phyloP scores from a whole-genome alignment of 352 stramenopile species.

The Globisporangium lucens region DNA sequence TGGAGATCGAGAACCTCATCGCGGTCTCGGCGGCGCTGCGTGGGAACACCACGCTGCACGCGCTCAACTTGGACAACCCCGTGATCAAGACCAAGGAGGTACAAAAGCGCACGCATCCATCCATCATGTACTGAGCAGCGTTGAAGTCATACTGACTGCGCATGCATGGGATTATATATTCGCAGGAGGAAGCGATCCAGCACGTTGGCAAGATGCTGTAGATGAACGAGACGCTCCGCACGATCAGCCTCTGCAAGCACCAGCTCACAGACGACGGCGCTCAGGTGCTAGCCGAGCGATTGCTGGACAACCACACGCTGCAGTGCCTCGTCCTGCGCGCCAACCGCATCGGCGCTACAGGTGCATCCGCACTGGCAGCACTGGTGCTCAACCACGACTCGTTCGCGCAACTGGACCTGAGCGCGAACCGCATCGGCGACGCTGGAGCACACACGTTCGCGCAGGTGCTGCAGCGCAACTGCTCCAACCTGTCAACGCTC shows the following conservation, averaged over 20 bases:
- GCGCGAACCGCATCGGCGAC: conserved; percentile 66
- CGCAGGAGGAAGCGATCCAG: conserved; percentile 56
- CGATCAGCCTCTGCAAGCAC: conserved; percentile 67
- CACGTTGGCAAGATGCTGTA: conserved; percentile 76
- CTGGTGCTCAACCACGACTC: conserved; percentile 45
- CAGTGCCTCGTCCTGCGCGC: conserved; percentile 54
- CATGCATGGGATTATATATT: background rate
- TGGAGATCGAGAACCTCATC: conserved; percentile 64
- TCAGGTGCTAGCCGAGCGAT: conserved; percentile 63
- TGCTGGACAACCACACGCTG: conserved; percentile 64
- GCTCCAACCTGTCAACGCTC: conserved; percentile 35
- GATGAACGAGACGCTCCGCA: conserved; percentile 54
- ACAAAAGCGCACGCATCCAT: background rate
- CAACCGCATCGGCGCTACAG: conserved; percentile 64
- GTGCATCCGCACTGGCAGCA: conserved; percentile 51
- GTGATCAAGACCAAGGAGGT: conserved; percentile 51
- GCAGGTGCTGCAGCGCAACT: conserved; percentile 43
- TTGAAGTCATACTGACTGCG: background rate
- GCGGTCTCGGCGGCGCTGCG: conserved; percentile 55
- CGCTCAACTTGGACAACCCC: conserved; percentile 63
- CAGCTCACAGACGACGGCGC: conserved; percentile 66
- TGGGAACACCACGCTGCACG: conserved; percentile 31
- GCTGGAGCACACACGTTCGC: conserved; percentile 49
- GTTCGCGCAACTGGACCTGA: conserved; percentile 57
- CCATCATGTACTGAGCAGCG: background rate